Percentiles rank a stretch among this genome's conserved stretches.
These are phyloP conservation scores for Chamaenerion angustifolium DNA, from an alignment of 345 rosid species.

Conservation along the genomic window DNA sequence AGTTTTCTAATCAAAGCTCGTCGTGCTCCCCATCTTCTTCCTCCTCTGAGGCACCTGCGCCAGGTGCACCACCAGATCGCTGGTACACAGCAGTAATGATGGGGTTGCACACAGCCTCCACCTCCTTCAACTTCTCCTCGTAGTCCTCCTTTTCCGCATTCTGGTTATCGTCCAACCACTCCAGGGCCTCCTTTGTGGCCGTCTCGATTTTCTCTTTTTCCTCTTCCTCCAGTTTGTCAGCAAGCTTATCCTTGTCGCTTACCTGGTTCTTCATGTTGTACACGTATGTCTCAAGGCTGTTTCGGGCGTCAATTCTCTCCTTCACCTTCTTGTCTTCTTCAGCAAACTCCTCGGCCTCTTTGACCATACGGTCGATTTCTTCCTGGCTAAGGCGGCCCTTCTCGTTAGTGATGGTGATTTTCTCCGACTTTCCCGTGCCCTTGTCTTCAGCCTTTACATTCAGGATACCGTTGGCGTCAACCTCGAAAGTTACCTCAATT, in stretches of 20 bases:
- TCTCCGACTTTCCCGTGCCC: slow-evolving; percentile 74
- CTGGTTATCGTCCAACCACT: slow-evolving; percentile 93
- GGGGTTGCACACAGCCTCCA: slow-evolving; percentile 89
- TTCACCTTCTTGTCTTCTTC: slow-evolving; percentile 95
- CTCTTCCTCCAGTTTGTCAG: slow-evolving; percentile 76
- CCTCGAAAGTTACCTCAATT: slow-evolving; percentile 93
- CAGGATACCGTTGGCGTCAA: slow-evolving; percentile 87
- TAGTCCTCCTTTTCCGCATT: slow-evolving; percentile 72
- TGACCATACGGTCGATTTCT: slow-evolving; percentile 89
- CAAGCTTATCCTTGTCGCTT: slow-evolving; percentile 83
- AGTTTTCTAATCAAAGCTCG: slow-evolving; percentile 27
- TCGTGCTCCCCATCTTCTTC: slow-evolving; percentile 36
- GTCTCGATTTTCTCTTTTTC: slow-evolving; percentile 88
- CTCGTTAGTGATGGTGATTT: slow-evolving; percentile 91
- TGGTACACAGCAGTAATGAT: slow-evolving; percentile 75
- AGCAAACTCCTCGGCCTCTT: slow-evolving; percentile 87
- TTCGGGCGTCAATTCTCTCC: slow-evolving; percentile 86
- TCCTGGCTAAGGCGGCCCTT: slow-evolving; percentile 94
- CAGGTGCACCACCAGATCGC: slow-evolving; percentile 71
- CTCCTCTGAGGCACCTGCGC: slow-evolving; percentile 28
- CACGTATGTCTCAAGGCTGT: slow-evolving; percentile 70
- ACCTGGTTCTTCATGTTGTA: slow-evolving; percentile 98
- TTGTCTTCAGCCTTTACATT: slow-evolving; percentile 92
- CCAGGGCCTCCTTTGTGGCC: slow-evolving; percentile 80
- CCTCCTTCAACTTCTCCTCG: slow-evolving; percentile 94